Conservation (phyloP, 306 rosid species). For the Astragalus membranaceus region DNA sequence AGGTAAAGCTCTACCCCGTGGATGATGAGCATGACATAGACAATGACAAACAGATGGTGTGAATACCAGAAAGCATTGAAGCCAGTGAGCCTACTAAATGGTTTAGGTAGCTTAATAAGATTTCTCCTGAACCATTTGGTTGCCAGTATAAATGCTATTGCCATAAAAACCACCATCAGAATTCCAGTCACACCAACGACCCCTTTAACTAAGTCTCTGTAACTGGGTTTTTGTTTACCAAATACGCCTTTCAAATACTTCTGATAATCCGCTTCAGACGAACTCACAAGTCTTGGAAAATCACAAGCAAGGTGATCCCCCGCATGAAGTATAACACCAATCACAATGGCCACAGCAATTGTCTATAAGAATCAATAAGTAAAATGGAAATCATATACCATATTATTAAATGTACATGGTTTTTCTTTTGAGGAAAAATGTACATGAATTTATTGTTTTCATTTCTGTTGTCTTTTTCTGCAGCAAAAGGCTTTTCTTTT, state of each 20-base stretch:
- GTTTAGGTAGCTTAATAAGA: slow-evolving; percentile 83
- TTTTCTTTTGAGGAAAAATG: neutral
- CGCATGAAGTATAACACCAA: slow-evolving; percentile 79
- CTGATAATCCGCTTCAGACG: slow-evolving; percentile 28
- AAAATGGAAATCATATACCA: neutral
- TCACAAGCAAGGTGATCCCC: slow-evolving; percentile 97
- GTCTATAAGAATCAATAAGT: slow-evolving; percentile 38
- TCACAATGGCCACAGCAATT: slow-evolving; percentile 80
- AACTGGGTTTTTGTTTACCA: slow-evolving; percentile 58
- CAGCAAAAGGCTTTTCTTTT: neutral
- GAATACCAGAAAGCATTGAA: slow-evolving; percentile 99
- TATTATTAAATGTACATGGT: neutral
- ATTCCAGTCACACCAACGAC: slow-evolving; percentile 84
- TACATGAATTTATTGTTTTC: neutral
- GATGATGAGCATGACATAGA: slow-evolving; percentile 69
- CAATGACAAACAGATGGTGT: slow-evolving; percentile 92
- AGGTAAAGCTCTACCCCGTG: slow-evolving; percentile 74
- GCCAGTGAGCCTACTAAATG: slow-evolving; percentile 86
- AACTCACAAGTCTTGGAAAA: slow-evolving; percentile 57
- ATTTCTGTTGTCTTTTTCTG: neutral
- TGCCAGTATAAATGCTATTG: slow-evolving; percentile 83
- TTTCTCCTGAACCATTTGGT: slow-evolving; percentile 87
- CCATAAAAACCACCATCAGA: slow-evolving; percentile 71
- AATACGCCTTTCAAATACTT: slow-evolving; percentile 39
- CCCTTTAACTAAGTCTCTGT: slow-evolving; percentile 52